These are phyloP conservation scores for Lophiotrema nucula DNA, from an alignment of 495 filamentous ascomycete genomes.

Conservation along the genomic window DNA sequence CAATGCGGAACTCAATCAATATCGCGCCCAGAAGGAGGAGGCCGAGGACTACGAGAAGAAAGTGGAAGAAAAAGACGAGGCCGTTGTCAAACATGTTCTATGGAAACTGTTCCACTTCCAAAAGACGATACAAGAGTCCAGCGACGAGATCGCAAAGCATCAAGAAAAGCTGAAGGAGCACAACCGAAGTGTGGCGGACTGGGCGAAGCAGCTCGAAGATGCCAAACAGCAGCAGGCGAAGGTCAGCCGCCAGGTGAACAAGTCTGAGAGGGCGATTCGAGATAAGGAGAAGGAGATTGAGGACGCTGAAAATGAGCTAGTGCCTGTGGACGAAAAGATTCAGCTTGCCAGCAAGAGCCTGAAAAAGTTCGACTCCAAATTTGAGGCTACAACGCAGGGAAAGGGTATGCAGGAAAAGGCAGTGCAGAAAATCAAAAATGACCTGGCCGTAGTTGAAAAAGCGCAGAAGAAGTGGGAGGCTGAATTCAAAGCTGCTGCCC, in stretches of 20 bases:
- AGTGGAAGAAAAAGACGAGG: constrained; percentile 83
- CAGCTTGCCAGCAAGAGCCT: constrained; percentile 72
- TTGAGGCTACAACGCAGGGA: constrained; percentile 71
- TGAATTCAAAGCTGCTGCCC: constrained; percentile 77
- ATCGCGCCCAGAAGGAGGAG: constrained; percentile 94
- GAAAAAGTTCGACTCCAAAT: constrained; percentile 61
- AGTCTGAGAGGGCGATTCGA: constrained; percentile 78
- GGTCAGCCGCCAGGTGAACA: constrained; percentile 73
- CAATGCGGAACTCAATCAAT: constrained; percentile 97
- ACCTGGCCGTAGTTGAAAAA: constrained; percentile 81
- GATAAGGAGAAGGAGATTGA: constrained; percentile 86
- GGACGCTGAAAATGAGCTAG: constrained; percentile 75
- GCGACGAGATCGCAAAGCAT: constrained; percentile 85
- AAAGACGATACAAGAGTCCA: constrained; percentile 85
- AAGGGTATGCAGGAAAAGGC: constrained; percentile 64
- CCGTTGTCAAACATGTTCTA: constrained; percentile 88
- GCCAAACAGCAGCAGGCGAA: constrained; percentile 83
- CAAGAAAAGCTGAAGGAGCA: constrained; percentile 96
- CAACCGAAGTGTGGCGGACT: constrained; percentile 80
- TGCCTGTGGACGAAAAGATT: constrained; percentile 92
- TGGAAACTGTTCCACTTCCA: constrained; percentile 99
- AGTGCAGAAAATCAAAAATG: constrained; percentile 71
- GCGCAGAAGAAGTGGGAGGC: constrained; percentile 85
- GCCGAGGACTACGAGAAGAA: constrained; percentile 88
- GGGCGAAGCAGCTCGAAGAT: constrained; percentile 75